Percentiles rank a stretch among this genome's conserved stretches.
These are phyloP conservation scores for Sclerotinia borealis DNA, from an alignment of 2,329 filamentous ascomycete species.

Conservation along the genomic window DNA sequence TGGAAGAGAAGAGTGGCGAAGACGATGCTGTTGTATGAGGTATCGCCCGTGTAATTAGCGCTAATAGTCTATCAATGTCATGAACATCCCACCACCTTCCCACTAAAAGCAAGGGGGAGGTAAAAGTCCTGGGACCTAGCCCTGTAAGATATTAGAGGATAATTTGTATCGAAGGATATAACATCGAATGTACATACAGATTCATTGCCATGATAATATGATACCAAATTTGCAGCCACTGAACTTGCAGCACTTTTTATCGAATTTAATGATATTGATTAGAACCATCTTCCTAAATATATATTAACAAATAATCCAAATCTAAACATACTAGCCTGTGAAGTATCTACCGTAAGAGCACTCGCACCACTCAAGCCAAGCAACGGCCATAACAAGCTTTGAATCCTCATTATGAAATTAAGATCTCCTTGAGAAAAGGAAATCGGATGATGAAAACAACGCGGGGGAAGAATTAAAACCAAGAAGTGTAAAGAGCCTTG, in stretches of 20 bases:
- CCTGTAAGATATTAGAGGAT: slow-evolving; percentile 40
- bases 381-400: slow-evolving; percentile 22
- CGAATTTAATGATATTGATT: slow-evolving; percentile 24
- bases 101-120: slow-evolving; percentile 47
- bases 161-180: slow-evolving; percentile 35
- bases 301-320: neutral
- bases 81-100: slow-evolving; percentile 68
- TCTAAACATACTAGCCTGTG: slow-evolving; percentile 21
- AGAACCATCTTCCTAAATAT: neutral
- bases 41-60: slow-evolving; percentile 71
- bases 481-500: slow-evolving; percentile 7
- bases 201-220: slow-evolving; percentile 46
- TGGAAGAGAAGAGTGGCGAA: slow-evolving; percentile 68
- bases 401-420: slow-evolving; percentile 22
- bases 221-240: slow-evolving; percentile 43
- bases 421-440: neutral
- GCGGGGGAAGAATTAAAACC: neutral
- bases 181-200: slow-evolving; percentile 31
- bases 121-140: slow-evolving; percentile 44
- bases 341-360: slow-evolving; percentile 25
- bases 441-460: slow-evolving; percentile 1
- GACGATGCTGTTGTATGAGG: slow-evolving; percentile 55
- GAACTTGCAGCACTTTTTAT: slow-evolving; percentile 33
- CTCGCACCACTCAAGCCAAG: slow-evolving; percentile 15
- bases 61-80: slow-evolving; percentile 74